Percentiles rank a stretch among this genome's conserved stretches.
phyloP scores from a whole-genome alignment of 1,284 basidiomycete genomes.

The Rhodotorula sp. region DNA sequence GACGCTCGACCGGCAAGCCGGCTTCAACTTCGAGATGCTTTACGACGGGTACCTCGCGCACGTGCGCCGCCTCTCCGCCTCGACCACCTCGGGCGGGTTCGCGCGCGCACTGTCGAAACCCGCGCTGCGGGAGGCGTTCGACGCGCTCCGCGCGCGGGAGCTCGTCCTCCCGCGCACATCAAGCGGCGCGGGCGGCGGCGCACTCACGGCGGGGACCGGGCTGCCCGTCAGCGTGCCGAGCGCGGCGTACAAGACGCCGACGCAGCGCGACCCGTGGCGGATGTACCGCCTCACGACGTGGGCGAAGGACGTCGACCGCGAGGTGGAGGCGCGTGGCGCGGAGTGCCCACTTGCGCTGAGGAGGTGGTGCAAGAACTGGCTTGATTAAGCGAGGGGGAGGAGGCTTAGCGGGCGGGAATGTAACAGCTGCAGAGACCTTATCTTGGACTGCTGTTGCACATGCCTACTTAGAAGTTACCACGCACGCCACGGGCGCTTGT shows the following conservation, averaged over 20 bases:
- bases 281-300: slow-evolving; percentile 42
- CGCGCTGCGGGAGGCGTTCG: slow-evolving; percentile 35
- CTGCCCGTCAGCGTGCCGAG: slow-evolving; percentile 10
- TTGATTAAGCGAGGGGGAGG: slow-evolving; percentile 3
- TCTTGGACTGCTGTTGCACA: too few relatives aligned
- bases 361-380: slow-evolving; percentile 44
- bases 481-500: too few relatives aligned
- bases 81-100: neutral
- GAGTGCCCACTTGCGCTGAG: slow-evolving; percentile 34
- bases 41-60: slow-evolving; percentile 37
- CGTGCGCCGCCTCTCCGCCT: slow-evolving; percentile 20
- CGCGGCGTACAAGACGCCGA: slow-evolving; percentile 9
- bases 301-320: slow-evolving; percentile 41
- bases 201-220: slow-evolving; percentile 9
- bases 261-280: slow-evolving; percentile 36
- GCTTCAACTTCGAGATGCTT: slow-evolving; percentile 45
- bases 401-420: neutral
- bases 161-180: slow-evolving; percentile 38
- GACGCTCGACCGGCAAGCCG: slow-evolving; percentile 36
- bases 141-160: slow-evolving; percentile 38
- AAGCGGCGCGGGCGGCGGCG: slow-evolving; percentile 7
- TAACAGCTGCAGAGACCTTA: too few relatives aligned
- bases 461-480: too few relatives aligned
- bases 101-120: slow-evolving; percentile 10
- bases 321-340: slow-evolving; percentile 36